Evolutionary conservation across 495 filamentous ascomycete species (phyloP).

Genomic region (Pseudomonodictys pantanalensis): DNA sequence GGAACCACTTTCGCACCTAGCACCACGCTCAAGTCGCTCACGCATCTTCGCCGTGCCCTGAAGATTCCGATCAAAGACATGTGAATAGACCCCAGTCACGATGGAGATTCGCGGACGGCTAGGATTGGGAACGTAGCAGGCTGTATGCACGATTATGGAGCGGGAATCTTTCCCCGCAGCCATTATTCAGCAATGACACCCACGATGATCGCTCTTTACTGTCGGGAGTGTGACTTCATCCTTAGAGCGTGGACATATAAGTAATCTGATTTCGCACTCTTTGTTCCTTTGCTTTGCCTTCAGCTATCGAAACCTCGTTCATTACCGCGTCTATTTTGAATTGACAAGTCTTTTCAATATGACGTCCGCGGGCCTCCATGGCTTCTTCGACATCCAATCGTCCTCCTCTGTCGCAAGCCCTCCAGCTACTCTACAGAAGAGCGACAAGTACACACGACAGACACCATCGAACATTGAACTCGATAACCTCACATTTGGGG

Average conservation of each 20-base stretch:
- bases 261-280: background rate
- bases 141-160: too few species aligned
- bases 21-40: too few species aligned
- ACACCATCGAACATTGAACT: constrained; percentile 23
- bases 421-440: constrained; percentile 21
- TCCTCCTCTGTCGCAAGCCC: constrained; percentile 10
- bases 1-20: too few species aligned
- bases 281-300: too few species aligned
- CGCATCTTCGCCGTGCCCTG: too few species aligned
- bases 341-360: constrained; percentile 4
- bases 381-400: constrained; percentile 28
- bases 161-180: too few species aligned
- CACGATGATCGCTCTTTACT: background rate
- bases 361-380: constrained; percentile 15
- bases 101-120: too few species aligned
- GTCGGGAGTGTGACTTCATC: background rate
- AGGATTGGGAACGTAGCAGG: too few species aligned
- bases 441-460: background rate
- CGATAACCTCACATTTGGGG: constrained; percentile 10
- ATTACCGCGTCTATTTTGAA: too few species aligned
- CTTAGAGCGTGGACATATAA: background rate
- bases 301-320: too few species aligned
- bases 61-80: too few species aligned
- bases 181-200: constrained; percentile 18
- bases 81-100: too few species aligned